Evolutionary conservation across 2,329 filamentous ascomycete genomes (phyloP), one percentile per base, ranked within the genome.

Genomic region (Akanthomyces dipterigenus): DNA sequence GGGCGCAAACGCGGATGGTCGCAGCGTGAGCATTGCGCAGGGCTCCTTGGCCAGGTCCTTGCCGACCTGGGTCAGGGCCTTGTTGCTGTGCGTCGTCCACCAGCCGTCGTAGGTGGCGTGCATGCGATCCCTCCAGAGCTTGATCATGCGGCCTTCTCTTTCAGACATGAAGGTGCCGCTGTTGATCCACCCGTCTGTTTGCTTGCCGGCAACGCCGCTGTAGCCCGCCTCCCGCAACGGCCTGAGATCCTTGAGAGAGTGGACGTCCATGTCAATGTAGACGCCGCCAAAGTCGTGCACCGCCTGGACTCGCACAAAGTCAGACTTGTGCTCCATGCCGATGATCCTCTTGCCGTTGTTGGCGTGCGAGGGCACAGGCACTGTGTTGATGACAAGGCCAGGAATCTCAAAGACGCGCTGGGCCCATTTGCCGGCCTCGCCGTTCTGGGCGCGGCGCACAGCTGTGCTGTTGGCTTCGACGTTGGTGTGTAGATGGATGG

Each of bases 1-100:
- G 14, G 67, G 69, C 22, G 65, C 67, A 51, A 69, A 67, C 14
- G 68, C 69, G 38, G 65, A 55, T 11, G 61, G 65, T 16, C 67
- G 64, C 62, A 71, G 51, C 38, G 68, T 66, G 36, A 71, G 65
- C 58, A 68, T 60, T 60, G 70, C 65, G 22, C 68, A 65, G 7
- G 68, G 62, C 42, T 66, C 65, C 4, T 54, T 24, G 7, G 63
- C 62, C 3, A 90, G 75, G 62, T 77, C 76, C 66, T 87, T 87
- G 14, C 75, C 65, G 12, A 71, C 34, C 9, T 42, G 28, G 5
- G 68, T 71, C 11, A 72, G 61, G 9, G 67, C 63, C 5, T 40
- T 48, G 63, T 71, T 69, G 62, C 67, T 68, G 53, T 71, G 69
- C 1, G 68, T 69, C n/a, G 63, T 67, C 69, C 68, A 72, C 5